phyloP scores from a whole-genome alignment of 805 yeast genomes.

The Suhomyces sp. region DNA sequence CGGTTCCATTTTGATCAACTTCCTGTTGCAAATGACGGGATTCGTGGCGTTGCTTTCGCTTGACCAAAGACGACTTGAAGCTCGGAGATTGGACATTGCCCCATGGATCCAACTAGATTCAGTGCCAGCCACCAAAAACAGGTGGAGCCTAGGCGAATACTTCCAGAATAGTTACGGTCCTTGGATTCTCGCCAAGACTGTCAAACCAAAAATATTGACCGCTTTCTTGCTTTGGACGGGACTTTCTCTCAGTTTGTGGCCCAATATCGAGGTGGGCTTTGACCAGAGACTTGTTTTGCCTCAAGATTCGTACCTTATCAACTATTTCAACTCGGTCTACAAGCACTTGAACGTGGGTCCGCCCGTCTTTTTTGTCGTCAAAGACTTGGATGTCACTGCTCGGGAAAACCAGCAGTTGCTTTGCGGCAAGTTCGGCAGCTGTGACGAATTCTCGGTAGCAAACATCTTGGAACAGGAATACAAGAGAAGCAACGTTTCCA shows the following conservation, averaged over 20 bases:
- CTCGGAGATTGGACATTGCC: slow-evolving; percentile 55
- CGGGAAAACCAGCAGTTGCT: slow-evolving; percentile 64
- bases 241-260: slow-evolving; percentile 64
- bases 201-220: slow-evolving; percentile 47
- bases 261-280: slow-evolving; percentile 70
- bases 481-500: slow-evolving; percentile 58
- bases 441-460: slow-evolving; percentile 73
- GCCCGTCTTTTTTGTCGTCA: slow-evolving; percentile 84
- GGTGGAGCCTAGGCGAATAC: slow-evolving; percentile 26
- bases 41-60: slow-evolving; percentile 70
- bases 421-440: slow-evolving; percentile 86
- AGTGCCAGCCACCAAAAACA: slow-evolving; percentile 2
- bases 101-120: slow-evolving; percentile 45
- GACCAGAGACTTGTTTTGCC: slow-evolving; percentile 92
- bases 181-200: slow-evolving; percentile 46
- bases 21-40: slow-evolving; percentile 74
- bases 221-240: slow-evolving; percentile 64
- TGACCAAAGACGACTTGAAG: slow-evolving; percentile 62
- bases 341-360: slow-evolving; percentile 82
- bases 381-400: slow-evolving; percentile 59
- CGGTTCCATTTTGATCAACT: slow-evolving; percentile 75
- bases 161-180: slow-evolving; percentile 58
- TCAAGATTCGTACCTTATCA: slow-evolving; percentile 71
- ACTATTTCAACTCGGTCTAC: slow-evolving; percentile 76
- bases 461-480: slow-evolving; percentile 85